Evolutionary conservation across 1,284 basidiomycete genomes (phyloP).

Genomic region (Pseudozyma sp.): DNA sequence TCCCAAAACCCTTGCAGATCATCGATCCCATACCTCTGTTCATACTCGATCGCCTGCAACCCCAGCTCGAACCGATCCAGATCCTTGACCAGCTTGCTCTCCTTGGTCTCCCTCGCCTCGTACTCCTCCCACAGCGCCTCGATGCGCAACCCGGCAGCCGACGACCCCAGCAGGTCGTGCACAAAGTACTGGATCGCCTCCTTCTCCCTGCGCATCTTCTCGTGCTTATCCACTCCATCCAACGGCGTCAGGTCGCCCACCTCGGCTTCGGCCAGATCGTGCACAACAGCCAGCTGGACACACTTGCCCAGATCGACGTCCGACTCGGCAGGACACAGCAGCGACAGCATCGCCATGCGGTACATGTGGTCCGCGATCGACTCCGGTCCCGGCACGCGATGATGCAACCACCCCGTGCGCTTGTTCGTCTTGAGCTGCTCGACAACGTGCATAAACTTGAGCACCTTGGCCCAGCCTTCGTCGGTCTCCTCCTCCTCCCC

Average conservation of each 20-base stretch:
- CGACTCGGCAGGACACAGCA: conserved; percentile 76
- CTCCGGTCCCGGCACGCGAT: conserved; percentile 62
- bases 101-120: conserved; percentile 82
- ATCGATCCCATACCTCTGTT: conserved; percentile 50
- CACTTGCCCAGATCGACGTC: conserved; percentile 77
- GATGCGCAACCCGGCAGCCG: conserved; percentile 81
- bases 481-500: conserved; percentile 49
- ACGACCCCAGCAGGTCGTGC: conserved; percentile 86
- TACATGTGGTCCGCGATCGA: conserved; percentile 97
- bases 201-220: conserved; percentile 84
- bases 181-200: conserved; percentile 92
- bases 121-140: conserved; percentile 91
- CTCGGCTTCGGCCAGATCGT: conserved; percentile 95
- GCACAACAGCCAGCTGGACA: conserved; percentile 88
- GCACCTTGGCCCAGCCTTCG: conserved; percentile 46
- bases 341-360: conserved; percentile 90
- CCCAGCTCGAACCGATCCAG: conserved; percentile 94
- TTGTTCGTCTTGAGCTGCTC: conserved; percentile 65
- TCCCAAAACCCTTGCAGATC: conserved; percentile 66
- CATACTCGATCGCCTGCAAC: conserved; percentile 74
- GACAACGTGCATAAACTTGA: conserved; percentile 64
- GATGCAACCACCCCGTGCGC: conserved; percentile 67
- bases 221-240: conserved; percentile 83
- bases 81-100: conserved; percentile 94
- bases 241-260: conserved; percentile 94